Evolutionary conservation across 257 asterid species (phyloP).

Genomic region (Solanum lignicaule): DNA sequence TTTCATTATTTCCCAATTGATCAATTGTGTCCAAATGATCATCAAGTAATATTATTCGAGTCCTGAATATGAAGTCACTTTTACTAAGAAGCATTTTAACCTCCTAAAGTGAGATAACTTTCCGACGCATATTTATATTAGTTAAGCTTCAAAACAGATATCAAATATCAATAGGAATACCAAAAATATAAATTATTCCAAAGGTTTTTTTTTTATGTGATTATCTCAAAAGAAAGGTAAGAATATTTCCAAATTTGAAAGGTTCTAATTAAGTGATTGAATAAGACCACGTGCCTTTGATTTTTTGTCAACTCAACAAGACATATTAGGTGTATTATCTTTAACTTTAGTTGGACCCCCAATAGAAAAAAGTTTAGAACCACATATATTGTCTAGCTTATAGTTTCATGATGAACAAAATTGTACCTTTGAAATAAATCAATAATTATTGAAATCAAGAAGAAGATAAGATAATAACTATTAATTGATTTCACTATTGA

Average conservation of each 20-base stretch:
- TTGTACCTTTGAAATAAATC: background rate
- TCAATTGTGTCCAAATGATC: background rate
- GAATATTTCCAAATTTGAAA: background rate
- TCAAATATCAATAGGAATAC: no score
- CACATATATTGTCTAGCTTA: background rate
- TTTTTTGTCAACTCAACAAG: background rate
- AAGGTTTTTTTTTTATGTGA: background rate
- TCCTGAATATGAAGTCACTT: no score
- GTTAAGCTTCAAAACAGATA: no score
- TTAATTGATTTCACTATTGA: background rate
- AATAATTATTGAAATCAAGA: background rate
- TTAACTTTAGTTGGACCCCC: background rate
- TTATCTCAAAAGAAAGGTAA: background rate
- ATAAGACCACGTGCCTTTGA: background rate
- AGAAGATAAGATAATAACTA: background rate
- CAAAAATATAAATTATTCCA: no score
- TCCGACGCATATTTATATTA: fast-evolving
- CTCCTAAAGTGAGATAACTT: no score
- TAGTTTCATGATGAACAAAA: background rate
- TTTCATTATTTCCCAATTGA: background rate
- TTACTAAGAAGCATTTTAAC: no score
- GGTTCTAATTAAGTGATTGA: background rate
- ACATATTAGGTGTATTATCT: background rate
- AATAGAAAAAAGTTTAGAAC: background rate
- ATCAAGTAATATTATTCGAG: background rate